A percentile compares a stretch with the other conserved stretches of the same genome.
phyloP scores from a whole-genome alignment of 805 yeast species.

The Starmerella tilneyi region DNA sequence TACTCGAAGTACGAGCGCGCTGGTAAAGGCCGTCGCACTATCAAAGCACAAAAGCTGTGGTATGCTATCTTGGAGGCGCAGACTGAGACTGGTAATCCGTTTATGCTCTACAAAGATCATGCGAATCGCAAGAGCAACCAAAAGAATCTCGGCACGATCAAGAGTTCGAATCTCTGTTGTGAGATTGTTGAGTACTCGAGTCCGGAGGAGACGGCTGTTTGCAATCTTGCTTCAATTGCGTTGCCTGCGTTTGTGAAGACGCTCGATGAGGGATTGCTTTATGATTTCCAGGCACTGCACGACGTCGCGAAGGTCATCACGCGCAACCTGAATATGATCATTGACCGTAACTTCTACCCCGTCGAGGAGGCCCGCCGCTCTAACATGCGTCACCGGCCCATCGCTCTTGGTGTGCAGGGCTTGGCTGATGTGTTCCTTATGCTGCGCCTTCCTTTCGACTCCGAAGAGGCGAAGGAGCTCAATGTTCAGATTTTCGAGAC shows the following conservation, averaged over 20 bases:
- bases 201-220: constrained; percentile 88
- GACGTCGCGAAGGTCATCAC: constrained; percentile 65
- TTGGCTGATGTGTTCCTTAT: constrained; percentile 79
- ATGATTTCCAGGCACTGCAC: constrained; percentile 68
- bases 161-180: constrained; percentile 88
- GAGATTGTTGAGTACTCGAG: constrained; percentile 89
- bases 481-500: constrained; percentile 89
- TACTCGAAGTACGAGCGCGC: constrained; percentile 65
- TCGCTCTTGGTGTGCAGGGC: constrained; percentile 98
- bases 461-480: constrained; percentile 60
- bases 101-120: constrained; percentile 86
- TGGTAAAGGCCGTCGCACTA: constrained; percentile 51
- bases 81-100: constrained; percentile 94
- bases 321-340: constrained; percentile 67
- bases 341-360: constrained; percentile 81
- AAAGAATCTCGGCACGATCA: constrained; percentile 82
- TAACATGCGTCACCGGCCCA: constrained; percentile 77
- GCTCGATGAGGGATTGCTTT: constrained; percentile 41
- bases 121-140: constrained; percentile 84
- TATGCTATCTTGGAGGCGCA: constrained; percentile 79
- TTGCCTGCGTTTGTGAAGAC: constrained; percentile 55
- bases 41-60: constrained; percentile 89
- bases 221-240: constrained; percentile 87
- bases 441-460: constrained; percentile 77
- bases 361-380: constrained; percentile 63